Percentiles rank a stretch among this genome's conserved stretches.
phyloP scores from a whole-genome alignment of 106 monocot genomes.

The Chionographis japonica region DNA sequence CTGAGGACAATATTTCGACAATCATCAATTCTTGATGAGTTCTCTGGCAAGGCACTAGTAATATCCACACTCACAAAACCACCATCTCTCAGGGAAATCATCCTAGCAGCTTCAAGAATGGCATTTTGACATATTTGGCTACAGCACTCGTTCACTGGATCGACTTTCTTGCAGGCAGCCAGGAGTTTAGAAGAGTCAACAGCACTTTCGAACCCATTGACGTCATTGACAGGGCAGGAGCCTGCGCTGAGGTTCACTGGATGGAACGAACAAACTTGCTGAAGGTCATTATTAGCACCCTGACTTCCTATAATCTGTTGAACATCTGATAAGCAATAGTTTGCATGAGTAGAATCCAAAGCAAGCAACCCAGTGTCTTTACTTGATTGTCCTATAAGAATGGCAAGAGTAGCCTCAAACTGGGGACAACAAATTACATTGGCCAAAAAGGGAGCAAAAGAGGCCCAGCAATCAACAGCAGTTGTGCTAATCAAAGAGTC shows the following conservation, averaged over 20 bases:
- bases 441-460: slow-evolving; percentile 87
- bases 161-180: slow-evolving; percentile 76
- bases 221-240: slow-evolving; percentile 63
- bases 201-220: slow-evolving; percentile 61
- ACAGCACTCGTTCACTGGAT: slow-evolving; percentile 93
- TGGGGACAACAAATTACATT: slow-evolving; percentile 99
- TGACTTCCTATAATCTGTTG: slow-evolving; percentile 74
- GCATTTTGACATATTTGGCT: slow-evolving; percentile 90
- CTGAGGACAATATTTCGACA: slow-evolving; percentile 84
- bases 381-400: slow-evolving; percentile 90
- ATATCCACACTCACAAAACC: slow-evolving; percentile 28
- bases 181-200: slow-evolving; percentile 84
- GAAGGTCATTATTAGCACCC: slow-evolving; percentile 65
- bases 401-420: slow-evolving; percentile 71
- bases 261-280: slow-evolving; percentile 62
- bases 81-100: slow-evolving; percentile 50
- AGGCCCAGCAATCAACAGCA: slow-evolving; percentile 78
- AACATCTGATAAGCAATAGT: slow-evolving; percentile 88
- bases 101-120: slow-evolving; percentile 71
- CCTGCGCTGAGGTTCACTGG: slow-evolving; percentile 60
- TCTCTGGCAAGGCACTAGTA: slow-evolving; percentile 13
- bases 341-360: slow-evolving; percentile 65
- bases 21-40: slow-evolving; percentile 42
- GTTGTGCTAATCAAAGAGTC: slow-evolving; percentile 67
- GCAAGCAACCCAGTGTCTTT: slow-evolving; percentile 64